A percentile compares a stretch with the other conserved stretches of the same genome.
Evolutionary conservation across 805 yeast genomes (phyloP).

Genomic region (Monosporozyma aquatica): DNA sequence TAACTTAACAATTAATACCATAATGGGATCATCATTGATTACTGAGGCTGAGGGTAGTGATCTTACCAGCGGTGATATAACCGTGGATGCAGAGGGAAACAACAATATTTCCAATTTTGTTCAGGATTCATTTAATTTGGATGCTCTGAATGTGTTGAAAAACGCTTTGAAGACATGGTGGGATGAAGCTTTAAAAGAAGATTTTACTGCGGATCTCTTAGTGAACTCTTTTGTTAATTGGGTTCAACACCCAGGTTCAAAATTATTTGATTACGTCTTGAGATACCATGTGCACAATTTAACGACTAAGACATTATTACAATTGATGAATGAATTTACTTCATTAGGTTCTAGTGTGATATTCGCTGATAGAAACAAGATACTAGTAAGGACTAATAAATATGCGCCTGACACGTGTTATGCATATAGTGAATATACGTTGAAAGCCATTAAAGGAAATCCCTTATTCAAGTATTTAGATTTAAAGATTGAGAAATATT

Average conservation of each 20-base stretch:
- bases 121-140: slow-evolving; percentile 72
- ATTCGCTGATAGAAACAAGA: slow-evolving; percentile 68
- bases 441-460: slow-evolving; percentile 67
- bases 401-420: slow-evolving; percentile 75
- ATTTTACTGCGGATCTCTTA: slow-evolving; percentile 70
- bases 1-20: slow-evolving; percentile 77
- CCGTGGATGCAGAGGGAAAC: slow-evolving; percentile 17
- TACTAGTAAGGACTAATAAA: slow-evolving; percentile 67
- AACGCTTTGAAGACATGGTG: slow-evolving; percentile 82
- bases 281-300: slow-evolving; percentile 83
- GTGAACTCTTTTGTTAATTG: slow-evolving; percentile 74
- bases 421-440: slow-evolving; percentile 79
- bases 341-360: slow-evolving; percentile 72
- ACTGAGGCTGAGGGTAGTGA: slow-evolving; percentile 86
- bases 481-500: slow-evolving; percentile 60
- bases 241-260: slow-evolving; percentile 72
- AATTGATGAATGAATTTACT: slow-evolving; percentile 66
- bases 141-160: slow-evolving; percentile 64
- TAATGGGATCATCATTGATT: slow-evolving; percentile 72
- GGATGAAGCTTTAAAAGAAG: slow-evolving; percentile 71
- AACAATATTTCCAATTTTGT: slow-evolving; percentile 37
- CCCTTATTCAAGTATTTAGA: slow-evolving; percentile 81
- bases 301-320: slow-evolving; percentile 72
- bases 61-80: slow-evolving; percentile 42
- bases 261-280: slow-evolving; percentile 64